Base-by-base conservation (phyloP, 2,329 filamentous ascomycete species). In the Ophiostoma ulmi region DNA sequence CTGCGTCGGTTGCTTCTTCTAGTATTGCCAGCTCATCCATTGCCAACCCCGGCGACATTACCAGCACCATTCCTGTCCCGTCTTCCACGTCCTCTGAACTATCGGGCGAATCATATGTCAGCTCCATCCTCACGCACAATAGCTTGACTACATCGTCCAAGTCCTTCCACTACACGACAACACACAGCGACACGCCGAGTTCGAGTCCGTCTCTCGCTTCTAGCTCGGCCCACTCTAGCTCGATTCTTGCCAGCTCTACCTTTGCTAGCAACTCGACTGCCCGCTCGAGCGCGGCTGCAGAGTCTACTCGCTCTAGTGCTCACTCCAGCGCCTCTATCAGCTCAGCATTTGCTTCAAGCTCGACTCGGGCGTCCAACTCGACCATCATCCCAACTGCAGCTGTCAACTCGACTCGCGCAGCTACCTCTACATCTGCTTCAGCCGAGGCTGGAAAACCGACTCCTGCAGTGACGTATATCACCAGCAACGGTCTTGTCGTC, bases 401-500 rank as follows among this genome's bases (percentile, higher is more conserved):
- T 31, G 22, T 13, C n/a, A 58, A 58, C 52, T 58, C 22, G 52
- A 58, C 52, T 1, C 14, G 7, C 14, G 48, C 48, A n/a, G 20
- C 64, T 20, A n/a, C 44, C 5, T n/a, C 64, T 4, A 22, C 69
- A 13, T 52, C 44, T 52, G 6, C 13, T 17, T 52, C 44, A 7
- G 13, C 44, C 20, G 11, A 44, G 3, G 48, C 48, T 1, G 11
- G 22, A 10, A 35, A 22, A 11, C 17, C 55, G 20, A 5, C 48
- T 17, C 17, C 64, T 10, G 22, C n/a, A 3, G 67, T 39, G n/a
- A 36, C 65, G 8, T 66, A 17, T 7, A n/a, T 35, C 38, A 76
- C 77, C 38, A 76, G 78, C 22, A 83, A 81, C 4, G 80, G 81
- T 7, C 73, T 75, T 1, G 77, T 80, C 0, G 78, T 81, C 72